A percentile compares a stretch with the other conserved stretches of the same genome.
Conservation (phyloP, 345 rosid species). For the Cardamine resedifolia region DNA sequence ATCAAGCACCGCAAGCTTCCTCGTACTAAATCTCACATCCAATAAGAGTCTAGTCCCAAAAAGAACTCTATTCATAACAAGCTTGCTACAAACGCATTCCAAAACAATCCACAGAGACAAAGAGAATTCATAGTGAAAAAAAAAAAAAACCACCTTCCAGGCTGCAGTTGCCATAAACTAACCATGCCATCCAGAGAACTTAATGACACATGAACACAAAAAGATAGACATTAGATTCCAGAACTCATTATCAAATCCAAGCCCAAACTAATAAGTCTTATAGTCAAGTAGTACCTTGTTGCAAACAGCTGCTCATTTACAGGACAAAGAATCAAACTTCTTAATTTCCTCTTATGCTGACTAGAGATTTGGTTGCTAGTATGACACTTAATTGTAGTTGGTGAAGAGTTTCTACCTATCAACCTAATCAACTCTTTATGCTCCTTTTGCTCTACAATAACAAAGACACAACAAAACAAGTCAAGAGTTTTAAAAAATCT, state of each 20-base stretch:
- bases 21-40: not conserved
- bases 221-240: constrained; percentile 30
- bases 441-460: constrained; percentile 63
- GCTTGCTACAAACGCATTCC: not conserved
- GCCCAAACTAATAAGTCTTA: not conserved
- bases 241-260: not conserved
- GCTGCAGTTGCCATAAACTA: constrained; percentile 57
- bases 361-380: constrained; percentile 67
- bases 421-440: constrained; percentile 74
- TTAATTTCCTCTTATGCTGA: constrained; percentile 92
- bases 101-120: not conserved
- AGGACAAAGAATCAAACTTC: constrained; percentile 75
- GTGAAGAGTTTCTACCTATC: constrained; percentile 55
- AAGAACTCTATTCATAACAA: not conserved
- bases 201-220: constrained; percentile 22
- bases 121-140: not conserved
- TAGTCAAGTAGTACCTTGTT: constrained; percentile 61
- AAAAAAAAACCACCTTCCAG: constrained; percentile 44
- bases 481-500: not conserved
- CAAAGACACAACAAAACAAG: constrained; percentile 17
- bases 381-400: constrained; percentile 52
- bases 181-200: constrained; percentile 63
- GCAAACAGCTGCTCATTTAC: constrained; percentile 78
- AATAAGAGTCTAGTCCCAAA: not conserved
- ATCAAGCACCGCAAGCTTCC: not conserved